phyloP scores from a whole-genome alignment of 257 asterid species.

The Solanum stenotomum region DNA sequence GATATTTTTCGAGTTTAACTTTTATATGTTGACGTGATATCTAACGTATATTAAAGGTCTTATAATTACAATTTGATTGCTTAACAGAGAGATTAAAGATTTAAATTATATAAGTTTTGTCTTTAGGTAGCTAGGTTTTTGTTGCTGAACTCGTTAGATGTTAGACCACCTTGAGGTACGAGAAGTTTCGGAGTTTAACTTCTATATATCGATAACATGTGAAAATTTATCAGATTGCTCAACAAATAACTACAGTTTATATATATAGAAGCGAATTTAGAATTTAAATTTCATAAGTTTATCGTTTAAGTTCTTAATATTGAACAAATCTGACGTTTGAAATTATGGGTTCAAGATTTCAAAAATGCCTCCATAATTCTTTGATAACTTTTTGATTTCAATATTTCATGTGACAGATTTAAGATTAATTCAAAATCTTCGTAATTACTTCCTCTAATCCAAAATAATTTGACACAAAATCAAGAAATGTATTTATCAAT shows the following conservation, averaged over 20 bases:
- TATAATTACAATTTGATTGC: background rate
- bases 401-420: accelerated
- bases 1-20: background rate
- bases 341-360: background rate
- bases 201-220: no score
- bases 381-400: background rate
- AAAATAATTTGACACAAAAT: background rate
- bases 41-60: accelerated
- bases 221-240: background rate
- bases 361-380: background rate
- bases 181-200: no score
- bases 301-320: no score
- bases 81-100: background rate
- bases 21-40: background rate
- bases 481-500: no score
- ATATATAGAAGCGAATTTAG: no score
- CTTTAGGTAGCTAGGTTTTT: background rate
- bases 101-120: background rate
- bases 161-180: background rate
- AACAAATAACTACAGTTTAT: no score
- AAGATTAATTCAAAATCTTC: background rate
- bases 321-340: background rate
- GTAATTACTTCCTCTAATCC: background rate
- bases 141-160: background rate
- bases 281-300: no score